Conservation (phyloP, 2,329 filamentous ascomycete species). For the Cucurbitaria berberidis region DNA sequence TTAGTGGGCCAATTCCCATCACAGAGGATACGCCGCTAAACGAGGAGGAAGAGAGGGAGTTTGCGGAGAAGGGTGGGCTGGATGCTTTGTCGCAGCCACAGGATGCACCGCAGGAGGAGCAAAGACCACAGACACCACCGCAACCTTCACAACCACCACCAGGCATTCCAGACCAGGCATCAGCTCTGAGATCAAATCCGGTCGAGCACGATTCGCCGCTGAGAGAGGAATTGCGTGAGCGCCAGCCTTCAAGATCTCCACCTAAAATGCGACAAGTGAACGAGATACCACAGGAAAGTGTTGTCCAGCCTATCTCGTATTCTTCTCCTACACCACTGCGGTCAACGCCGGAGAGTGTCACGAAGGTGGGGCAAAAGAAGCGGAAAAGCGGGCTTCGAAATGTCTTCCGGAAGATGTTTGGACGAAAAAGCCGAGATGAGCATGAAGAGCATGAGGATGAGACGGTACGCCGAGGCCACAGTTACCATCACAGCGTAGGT, state of each 20-base stretch:
- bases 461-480: slow-evolving; percentile 32
- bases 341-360: slow-evolving; percentile 37
- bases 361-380: slow-evolving; percentile 37
- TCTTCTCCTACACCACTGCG: slow-evolving; percentile 38
- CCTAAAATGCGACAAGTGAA: slow-evolving; percentile 31
- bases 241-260: slow-evolving; percentile 21
- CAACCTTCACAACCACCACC: slow-evolving; percentile 22
- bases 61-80: slow-evolving; percentile 31
- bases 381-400: slow-evolving; percentile 45
- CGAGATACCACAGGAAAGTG: slow-evolving; percentile 33
- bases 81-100: slow-evolving; percentile 17
- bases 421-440: slow-evolving; percentile 39
- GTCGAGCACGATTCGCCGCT: slow-evolving; percentile 9
- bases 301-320: slow-evolving; percentile 28
- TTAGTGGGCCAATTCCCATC: slow-evolving; percentile 49
- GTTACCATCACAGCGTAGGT: slow-evolving; percentile 47
- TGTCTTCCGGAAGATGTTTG: slow-evolving; percentile 50
- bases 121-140: slow-evolving; percentile 18
- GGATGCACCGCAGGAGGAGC: slow-evolving; percentile 18
- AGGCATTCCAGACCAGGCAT: slow-evolving; percentile 11
- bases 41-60: slow-evolving; percentile 44
- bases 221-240: slow-evolving; percentile 10
- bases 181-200: slow-evolving; percentile 20
- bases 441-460: slow-evolving; percentile 29
- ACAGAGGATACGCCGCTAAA: slow-evolving; percentile 44